These are phyloP conservation scores for Scedosporium aurantiacum DNA, from an alignment of 2,329 filamentous ascomycete genomes.

Conservation along the genomic window DNA sequence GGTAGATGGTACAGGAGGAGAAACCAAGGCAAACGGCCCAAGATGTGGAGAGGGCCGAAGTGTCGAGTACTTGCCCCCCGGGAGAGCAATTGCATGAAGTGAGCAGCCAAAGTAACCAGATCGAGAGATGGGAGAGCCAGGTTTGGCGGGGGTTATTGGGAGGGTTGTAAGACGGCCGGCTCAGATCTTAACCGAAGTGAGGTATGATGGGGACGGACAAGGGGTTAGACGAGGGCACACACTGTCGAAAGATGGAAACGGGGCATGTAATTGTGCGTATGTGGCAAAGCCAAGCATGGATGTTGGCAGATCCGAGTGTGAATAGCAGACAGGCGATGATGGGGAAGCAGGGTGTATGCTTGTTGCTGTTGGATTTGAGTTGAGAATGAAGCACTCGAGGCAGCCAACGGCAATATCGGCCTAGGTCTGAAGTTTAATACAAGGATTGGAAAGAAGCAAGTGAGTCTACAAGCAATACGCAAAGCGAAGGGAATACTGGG, in stretches of 20 bases:
- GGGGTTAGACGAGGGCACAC: background rate
- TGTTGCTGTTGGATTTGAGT: background rate
- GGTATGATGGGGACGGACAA: background rate
- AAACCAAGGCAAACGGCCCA: background rate
- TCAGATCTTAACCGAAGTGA: conserved; percentile 6
- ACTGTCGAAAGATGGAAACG: background rate
- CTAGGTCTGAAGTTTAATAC: background rate
- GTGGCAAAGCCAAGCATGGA: background rate
- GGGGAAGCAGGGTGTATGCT: background rate
- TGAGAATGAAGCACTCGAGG: background rate
- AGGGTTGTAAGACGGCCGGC: conserved; percentile 3
- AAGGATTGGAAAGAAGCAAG: background rate
- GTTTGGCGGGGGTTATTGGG: background rate
- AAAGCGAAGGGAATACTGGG: background rate
- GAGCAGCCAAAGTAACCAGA: background rate
- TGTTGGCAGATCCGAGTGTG: background rate
- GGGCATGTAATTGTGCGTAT: background rate
- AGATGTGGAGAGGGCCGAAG: background rate
- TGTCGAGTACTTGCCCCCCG: background rate
- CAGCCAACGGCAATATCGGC: background rate
- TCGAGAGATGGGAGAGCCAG: background rate
- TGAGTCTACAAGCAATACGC: background rate
- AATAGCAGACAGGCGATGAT: background rate
- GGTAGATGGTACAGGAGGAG: background rate
- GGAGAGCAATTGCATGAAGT: conserved; percentile 1